These are phyloP conservation scores for Trebouxia sp. DNA, from an alignment of 139 green algal species.

Conservation along the genomic window DNA sequence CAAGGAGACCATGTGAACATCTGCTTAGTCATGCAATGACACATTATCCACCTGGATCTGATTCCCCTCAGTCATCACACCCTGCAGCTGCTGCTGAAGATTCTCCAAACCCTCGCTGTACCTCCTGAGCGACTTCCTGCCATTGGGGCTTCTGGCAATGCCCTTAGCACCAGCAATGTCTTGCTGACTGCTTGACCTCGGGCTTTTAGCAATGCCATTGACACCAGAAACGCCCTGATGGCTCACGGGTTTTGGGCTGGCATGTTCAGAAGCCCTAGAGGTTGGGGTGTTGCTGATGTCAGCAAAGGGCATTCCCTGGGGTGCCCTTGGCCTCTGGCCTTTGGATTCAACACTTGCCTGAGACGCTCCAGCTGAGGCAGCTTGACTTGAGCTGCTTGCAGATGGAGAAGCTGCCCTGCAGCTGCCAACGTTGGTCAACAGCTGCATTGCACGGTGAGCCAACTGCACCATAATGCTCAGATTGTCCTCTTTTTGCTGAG, in stretches of 20 bases:
- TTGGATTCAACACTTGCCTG: no score
- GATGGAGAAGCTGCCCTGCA: conserved; percentile 7
- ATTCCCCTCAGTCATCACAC: not conserved
- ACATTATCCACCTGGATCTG: not conserved
- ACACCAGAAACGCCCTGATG: not conserved
- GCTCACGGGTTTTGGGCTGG: not conserved
- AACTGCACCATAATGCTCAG: no score
- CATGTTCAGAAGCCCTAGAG: not conserved
- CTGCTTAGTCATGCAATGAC: no score
- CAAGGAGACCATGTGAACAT: not conserved
- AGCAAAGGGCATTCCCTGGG: not conserved
- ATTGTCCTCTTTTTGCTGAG: no score
- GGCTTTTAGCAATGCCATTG: not conserved
- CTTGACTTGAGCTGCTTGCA: not conserved
- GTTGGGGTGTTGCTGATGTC: conserved; percentile 10
- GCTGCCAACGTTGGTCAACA: not conserved
- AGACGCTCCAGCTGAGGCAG: not conserved
- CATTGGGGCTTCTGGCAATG: not conserved
- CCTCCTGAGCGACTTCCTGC: not conserved
- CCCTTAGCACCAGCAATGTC: not conserved
- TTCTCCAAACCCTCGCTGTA: conserved; percentile 6
- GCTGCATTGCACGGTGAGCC: not conserved
- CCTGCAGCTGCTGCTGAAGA: conserved; percentile 12
- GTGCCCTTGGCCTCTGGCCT: no score
- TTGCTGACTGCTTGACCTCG: no score